Evolutionary conservation across 768 basidiomycete species (phyloP).

Genomic region (Rhodotorula kratochvilovae): DNA sequence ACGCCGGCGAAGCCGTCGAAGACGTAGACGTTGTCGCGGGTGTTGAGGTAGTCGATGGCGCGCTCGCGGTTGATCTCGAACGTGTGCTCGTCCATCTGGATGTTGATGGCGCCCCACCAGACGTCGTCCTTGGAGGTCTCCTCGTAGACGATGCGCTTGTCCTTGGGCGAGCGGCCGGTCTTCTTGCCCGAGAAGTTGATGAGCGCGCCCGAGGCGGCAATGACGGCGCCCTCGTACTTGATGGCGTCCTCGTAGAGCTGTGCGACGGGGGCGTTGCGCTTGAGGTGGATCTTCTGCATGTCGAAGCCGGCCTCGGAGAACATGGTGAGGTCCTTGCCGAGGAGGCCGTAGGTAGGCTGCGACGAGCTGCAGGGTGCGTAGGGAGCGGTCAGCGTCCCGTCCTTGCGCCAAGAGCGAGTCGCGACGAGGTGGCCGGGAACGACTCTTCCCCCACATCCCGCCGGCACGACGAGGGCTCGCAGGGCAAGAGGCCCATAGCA

Average conservation of each 20-base stretch:
- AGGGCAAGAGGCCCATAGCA: too few species aligned
- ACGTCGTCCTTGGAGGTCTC: slow-evolving; percentile 93
- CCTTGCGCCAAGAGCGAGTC: not conserved
- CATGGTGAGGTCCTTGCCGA: slow-evolving; percentile 71
- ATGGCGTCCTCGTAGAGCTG: slow-evolving; percentile 76
- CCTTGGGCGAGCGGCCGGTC: slow-evolving; percentile 94
- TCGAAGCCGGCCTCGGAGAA: slow-evolving; percentile 99
- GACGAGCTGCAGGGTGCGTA: not conserved
- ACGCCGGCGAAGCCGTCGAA: slow-evolving; percentile 39
- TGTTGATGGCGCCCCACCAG: slow-evolving; percentile 99
- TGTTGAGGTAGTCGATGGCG: slow-evolving; percentile 98
- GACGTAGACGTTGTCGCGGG: slow-evolving; percentile 77
- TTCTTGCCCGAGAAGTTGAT: slow-evolving; percentile 99
- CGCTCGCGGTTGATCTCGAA: slow-evolving; percentile 62
- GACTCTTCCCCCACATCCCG: too few species aligned
- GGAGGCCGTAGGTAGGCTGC: slow-evolving; percentile 35
- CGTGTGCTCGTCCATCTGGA: slow-evolving; percentile 74
- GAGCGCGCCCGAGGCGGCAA: slow-evolving; percentile 88
- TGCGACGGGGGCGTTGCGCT: slow-evolving; percentile 73
- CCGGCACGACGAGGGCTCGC: too few species aligned
- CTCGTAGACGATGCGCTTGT: slow-evolving; percentile 99
- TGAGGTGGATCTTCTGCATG: slow-evolving; percentile 93
- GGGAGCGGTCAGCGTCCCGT: not conserved
- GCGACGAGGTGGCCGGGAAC: not conserved
- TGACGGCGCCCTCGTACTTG: slow-evolving; percentile 96